Conservation (phyloP, 1,284 basidiomycete genomes). For the Apiotrichum domesticum region DNA sequence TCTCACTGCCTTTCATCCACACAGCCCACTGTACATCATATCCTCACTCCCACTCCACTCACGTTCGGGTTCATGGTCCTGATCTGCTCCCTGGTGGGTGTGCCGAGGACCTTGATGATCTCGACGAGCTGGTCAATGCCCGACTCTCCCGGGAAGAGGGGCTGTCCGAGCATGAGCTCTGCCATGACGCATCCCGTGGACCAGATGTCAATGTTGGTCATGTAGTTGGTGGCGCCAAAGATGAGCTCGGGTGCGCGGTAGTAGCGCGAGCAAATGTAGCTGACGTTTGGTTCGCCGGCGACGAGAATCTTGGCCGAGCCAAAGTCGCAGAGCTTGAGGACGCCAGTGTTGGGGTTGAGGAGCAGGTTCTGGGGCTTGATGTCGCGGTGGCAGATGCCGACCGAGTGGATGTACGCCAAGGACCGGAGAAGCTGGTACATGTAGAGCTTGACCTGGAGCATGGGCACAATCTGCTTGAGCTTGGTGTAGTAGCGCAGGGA, state of each 20-base stretch:
- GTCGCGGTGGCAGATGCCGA: constrained; percentile 85
- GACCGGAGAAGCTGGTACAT: constrained; percentile 70
- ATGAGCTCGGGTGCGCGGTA: constrained; percentile 99
- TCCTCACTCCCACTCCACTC: constrained; percentile 10
- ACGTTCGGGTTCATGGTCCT: constrained; percentile 99
- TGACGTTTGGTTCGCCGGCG: constrained; percentile 96
- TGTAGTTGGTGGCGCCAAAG: constrained; percentile 99
- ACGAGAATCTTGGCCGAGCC: constrained; percentile 98
- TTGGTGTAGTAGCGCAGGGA: constrained; percentile 98
- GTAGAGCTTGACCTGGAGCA: constrained; percentile 86
- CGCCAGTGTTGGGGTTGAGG: constrained; percentile 90
- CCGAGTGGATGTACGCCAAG: constrained; percentile 20
- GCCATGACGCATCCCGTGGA: constrained; percentile 99
- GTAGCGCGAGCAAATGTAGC: constrained; percentile 99
- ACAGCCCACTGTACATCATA: too few species aligned
- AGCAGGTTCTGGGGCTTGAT: constrained; percentile 99
- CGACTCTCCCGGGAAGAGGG: constrained; percentile 97
- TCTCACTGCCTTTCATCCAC: too few species aligned
- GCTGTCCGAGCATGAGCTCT: constrained; percentile 97
- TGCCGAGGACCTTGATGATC: constrained; percentile 99
- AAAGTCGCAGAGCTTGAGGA: constrained; percentile 98
- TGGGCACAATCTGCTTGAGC: constrained; percentile 99
- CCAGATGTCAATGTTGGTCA: constrained; percentile 99
- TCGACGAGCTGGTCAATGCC: constrained; percentile 99
- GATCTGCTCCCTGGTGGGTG: constrained; percentile 97